These are phyloP conservation scores for Suillus discolor DNA, from an alignment of 768 basidiomycete species.

Conservation along the genomic window DNA sequence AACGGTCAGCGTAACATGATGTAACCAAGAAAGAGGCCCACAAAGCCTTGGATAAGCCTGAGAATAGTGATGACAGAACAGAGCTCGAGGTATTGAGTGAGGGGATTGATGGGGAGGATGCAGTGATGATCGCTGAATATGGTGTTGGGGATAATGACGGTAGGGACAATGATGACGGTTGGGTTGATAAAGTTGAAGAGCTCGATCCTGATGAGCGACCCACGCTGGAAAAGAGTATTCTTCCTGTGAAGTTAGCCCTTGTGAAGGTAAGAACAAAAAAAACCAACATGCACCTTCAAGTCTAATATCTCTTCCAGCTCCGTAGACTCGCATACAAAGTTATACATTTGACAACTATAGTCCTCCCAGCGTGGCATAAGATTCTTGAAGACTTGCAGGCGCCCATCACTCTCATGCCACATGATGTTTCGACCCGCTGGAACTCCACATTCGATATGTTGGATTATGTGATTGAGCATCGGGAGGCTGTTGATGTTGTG, in stretches of 20 bases:
- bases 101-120: background rate
- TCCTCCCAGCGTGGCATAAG: constrained; percentile 25
- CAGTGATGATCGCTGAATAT: background rate
- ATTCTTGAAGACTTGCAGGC: constrained; percentile 13
- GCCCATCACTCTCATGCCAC: constrained; percentile 5
- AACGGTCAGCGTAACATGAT: no score
- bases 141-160: background rate
- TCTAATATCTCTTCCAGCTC: background rate
- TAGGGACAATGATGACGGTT: background rate
- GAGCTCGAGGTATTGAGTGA: background rate
- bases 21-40: background rate
- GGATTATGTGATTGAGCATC: constrained; percentile 16
- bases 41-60: background rate
- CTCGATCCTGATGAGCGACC: constrained; percentile 8
- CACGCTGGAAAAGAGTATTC: background rate
- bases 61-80: no score
- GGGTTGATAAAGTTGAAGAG: background rate
- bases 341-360: constrained; percentile 21
- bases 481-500: constrained; percentile 9
- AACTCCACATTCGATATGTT: constrained; percentile 25
- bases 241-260: constrained; percentile 16
- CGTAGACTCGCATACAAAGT: constrained; percentile 17
- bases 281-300: background rate
- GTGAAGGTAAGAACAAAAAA: constrained; percentile 19
- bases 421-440: constrained; percentile 18